Evolutionary conservation across 2,329 filamentous ascomycete species (phyloP).

Genomic region (Ceratocystis lukuohia): DNA sequence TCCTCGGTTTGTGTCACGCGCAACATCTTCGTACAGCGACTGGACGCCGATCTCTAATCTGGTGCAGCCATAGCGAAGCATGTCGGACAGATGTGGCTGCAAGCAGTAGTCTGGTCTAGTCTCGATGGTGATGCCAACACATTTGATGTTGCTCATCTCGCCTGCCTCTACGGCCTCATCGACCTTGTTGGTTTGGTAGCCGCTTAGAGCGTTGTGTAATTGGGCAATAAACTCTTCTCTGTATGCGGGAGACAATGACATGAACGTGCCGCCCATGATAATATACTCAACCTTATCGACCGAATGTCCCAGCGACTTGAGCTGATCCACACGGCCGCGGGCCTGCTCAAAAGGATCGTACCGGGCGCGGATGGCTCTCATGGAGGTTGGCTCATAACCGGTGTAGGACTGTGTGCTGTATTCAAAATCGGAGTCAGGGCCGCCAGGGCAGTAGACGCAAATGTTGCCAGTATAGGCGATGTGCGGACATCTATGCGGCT

Average conservation of each 20-base stretch:
- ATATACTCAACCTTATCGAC: slow-evolving; percentile 99
- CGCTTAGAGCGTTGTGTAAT: slow-evolving; percentile 89
- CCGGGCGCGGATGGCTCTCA: slow-evolving; percentile 90
- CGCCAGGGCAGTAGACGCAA: slow-evolving; percentile 95
- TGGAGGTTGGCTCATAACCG: slow-evolving; percentile 94
- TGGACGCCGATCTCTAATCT: slow-evolving; percentile 90
- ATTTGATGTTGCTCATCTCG: slow-evolving; percentile 95
- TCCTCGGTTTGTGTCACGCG: slow-evolving; percentile 91
- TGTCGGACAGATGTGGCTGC: slow-evolving; percentile 85
- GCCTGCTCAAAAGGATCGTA: slow-evolving; percentile 99
- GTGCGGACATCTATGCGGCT: slow-evolving; percentile 92
- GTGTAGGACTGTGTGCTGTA: slow-evolving; percentile 99
- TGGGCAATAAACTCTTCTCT: slow-evolving; percentile 89
- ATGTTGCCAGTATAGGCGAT: slow-evolving; percentile 98
- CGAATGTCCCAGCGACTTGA: slow-evolving; percentile 87
- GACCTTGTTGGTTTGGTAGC: slow-evolving; percentile 86
- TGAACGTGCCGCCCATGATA: slow-evolving; percentile 99
- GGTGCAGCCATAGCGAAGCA: slow-evolving; percentile 97
- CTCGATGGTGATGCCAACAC: slow-evolving; percentile 96
- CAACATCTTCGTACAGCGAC: slow-evolving; percentile 93
- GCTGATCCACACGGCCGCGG: slow-evolving; percentile 86
- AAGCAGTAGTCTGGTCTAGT: slow-evolving; percentile 94
- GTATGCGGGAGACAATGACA: slow-evolving; percentile 84
- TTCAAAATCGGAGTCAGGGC: slow-evolving; percentile 95
- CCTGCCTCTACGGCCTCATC: slow-evolving; percentile 90